Evolutionary conservation across 495 filamentous ascomycete species (phyloP).

Genomic region (Penicillium egyptiacum): DNA sequence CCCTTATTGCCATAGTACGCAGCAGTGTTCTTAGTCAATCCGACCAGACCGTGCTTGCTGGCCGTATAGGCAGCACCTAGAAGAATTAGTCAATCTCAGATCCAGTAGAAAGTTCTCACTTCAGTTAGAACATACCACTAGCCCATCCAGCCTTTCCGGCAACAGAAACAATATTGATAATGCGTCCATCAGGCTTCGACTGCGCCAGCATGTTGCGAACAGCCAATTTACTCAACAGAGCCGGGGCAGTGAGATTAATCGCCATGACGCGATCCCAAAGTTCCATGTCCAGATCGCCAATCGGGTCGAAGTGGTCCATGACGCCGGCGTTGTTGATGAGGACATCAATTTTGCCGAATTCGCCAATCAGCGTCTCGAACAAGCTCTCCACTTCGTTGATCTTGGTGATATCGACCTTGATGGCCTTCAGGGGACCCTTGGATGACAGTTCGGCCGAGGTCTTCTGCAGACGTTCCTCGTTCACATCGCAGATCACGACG

Average conservation of each 20-base stretch:
- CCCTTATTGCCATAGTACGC: constrained; percentile 56
- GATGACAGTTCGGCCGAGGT: constrained; percentile 40
- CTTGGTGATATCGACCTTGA: constrained; percentile 45
- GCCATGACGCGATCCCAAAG: constrained; percentile 59
- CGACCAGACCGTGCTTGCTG: constrained; percentile 44
- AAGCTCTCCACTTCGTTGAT: constrained; percentile 37
- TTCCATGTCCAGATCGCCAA: constrained; percentile 48
- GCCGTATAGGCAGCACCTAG: constrained; percentile 55
- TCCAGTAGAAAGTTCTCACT: neutral
- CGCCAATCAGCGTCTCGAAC: constrained; percentile 31
- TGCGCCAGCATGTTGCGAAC: constrained; percentile 46
- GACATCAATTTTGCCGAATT: constrained; percentile 39
- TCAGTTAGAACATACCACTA: constrained; percentile 27
- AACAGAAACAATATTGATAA: constrained; percentile 42
- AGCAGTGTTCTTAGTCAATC: constrained; percentile 63
- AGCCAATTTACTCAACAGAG: constrained; percentile 52
- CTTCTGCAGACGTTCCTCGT: constrained; percentile 33
- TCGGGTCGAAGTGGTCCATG: constrained; percentile 59
- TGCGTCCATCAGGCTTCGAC: constrained; percentile 30
- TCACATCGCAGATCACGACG: constrained; percentile 47
- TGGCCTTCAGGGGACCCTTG: constrained; percentile 36
- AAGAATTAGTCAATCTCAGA: constrained; percentile 20
- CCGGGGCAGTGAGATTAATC: constrained; percentile 61
- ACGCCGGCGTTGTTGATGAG: constrained; percentile 49
- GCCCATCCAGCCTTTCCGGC: constrained; percentile 36